phyloP scores from a whole-genome alignment of 805 yeast genomes.

The Kazachstania taianensis region DNA sequence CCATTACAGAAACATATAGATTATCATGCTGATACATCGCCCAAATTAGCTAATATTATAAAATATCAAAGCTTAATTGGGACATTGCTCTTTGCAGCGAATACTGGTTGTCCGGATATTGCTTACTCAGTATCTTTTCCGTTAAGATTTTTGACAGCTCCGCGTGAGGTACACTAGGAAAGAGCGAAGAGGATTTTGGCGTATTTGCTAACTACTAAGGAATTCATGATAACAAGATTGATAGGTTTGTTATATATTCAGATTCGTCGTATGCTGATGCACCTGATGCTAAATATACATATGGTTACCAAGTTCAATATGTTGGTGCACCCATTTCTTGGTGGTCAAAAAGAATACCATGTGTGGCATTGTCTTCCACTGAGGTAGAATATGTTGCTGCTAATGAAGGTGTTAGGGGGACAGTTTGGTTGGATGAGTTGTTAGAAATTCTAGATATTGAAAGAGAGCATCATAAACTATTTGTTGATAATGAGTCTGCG shows the following conservation, averaged over 20 bases:
- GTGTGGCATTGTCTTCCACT: too few species aligned
- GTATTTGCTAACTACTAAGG: conserved; percentile 6
- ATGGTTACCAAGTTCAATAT: not conserved
- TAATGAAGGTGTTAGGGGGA: too few species aligned
- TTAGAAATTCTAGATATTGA: conserved; percentile 1
- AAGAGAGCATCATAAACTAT: not conserved
- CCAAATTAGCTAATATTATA: not conserved
- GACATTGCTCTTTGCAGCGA: conserved; percentile 6
- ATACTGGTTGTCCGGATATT: conserved; percentile 10
- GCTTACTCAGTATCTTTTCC: conserved; percentile 5
- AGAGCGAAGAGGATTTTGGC: conserved; percentile 6
- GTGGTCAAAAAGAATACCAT: too few species aligned
- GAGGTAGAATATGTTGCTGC: too few species aligned
- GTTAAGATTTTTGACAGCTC: conserved; percentile 4
- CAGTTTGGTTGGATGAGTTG: too few species aligned
- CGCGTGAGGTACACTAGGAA: conserved; percentile 4
- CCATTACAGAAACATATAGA: not conserved
- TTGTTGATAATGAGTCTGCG: too few species aligned
- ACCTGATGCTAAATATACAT: conserved; percentile 1
- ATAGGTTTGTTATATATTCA: too few species aligned
- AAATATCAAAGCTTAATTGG: conserved; percentile 6
- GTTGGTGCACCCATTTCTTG: conserved; percentile 1
- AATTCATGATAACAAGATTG: too few species aligned
- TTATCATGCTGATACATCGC: not conserved
- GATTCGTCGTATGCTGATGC: conserved; percentile 1